phyloP scores from a whole-genome alignment of 805 yeast genomes.

The Cyberlindnera mississippiensis region DNA sequence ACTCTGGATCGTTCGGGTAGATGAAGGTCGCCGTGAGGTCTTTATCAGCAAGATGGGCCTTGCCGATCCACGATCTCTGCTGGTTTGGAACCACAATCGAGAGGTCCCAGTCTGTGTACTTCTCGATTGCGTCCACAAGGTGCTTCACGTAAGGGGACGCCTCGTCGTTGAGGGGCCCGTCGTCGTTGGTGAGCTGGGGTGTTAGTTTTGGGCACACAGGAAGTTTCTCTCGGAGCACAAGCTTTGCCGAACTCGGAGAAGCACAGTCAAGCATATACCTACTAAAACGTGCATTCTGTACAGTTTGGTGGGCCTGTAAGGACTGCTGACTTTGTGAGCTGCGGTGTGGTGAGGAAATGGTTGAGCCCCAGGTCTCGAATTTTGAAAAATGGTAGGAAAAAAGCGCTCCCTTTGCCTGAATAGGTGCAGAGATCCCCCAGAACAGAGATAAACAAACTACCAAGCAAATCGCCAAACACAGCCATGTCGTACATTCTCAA shows the following conservation, averaged over 20 bases:
- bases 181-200: conserved; percentile 76
- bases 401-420: conserved; percentile 1
- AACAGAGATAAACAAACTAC: background rate
- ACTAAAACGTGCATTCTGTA: conserved; percentile 16
- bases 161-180: conserved; percentile 83
- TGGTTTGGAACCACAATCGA: conserved; percentile 78
- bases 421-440: background rate
- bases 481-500: conserved; percentile 61
- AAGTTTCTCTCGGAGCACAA: too few species aligned
- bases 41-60: conserved; percentile 88
- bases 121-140: conserved; percentile 63
- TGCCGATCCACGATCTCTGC: conserved; percentile 95
- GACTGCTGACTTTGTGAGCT: too few species aligned
- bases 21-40: conserved; percentile 57
- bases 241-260: background rate
- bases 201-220: too few species aligned
- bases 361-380: background rate
- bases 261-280: conserved; percentile 1
- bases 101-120: conserved; percentile 76
- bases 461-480: too few species aligned
- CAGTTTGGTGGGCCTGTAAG: too few species aligned
- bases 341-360: too few species aligned
- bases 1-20: conserved; percentile 50
- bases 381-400: conserved; percentile 1
- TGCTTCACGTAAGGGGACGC: conserved; percentile 83